Evolutionary conservation across 805 yeast species (phyloP).

Genomic region (Ogataea nakhonphanomensis): DNA sequence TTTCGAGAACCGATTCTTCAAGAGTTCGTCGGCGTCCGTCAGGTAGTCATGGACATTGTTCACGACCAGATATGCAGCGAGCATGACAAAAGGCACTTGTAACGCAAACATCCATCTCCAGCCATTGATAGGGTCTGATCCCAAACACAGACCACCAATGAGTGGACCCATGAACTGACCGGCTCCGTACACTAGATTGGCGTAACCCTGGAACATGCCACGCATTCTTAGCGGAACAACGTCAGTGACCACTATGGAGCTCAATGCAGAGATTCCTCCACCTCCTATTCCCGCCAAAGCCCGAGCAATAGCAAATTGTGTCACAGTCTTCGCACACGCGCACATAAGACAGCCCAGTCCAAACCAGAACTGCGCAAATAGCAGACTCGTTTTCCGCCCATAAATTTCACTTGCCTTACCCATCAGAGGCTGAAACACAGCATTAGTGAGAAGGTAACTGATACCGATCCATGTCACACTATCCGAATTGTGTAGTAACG

Average conservation of each 20-base stretch:
- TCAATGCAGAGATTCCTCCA: constrained; percentile 51
- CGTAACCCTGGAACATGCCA: constrained; percentile 52
- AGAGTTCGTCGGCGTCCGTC: constrained; percentile 21
- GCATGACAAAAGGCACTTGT: constrained; percentile 38
- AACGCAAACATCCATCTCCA: constrained; percentile 44
- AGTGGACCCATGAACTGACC: constrained; percentile 45
- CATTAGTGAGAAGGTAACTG: constrained; percentile 61
- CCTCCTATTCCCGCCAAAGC: constrained; percentile 59
- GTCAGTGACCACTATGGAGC: constrained; percentile 53
- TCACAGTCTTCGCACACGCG: constrained; percentile 38
- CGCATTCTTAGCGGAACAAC: constrained; percentile 51
- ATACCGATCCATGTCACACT: constrained; percentile 70
- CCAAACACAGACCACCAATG: constrained; percentile 39
- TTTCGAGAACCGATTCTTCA: constrained; percentile 29
- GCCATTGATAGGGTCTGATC: constrained; percentile 33
- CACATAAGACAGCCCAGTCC: constrained; percentile 44
- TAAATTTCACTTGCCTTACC: constrained; percentile 68
- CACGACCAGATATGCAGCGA: constrained; percentile 26
- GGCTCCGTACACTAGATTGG: constrained; percentile 36
- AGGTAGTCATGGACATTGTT: constrained; percentile 34
- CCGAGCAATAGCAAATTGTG: constrained; percentile 45
- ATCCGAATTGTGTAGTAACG: constrained; percentile 51
- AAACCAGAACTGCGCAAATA: constrained; percentile 43
- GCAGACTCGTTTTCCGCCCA: constrained; percentile 47
- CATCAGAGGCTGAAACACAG: constrained; percentile 71